Base-by-base conservation (phyloP, 148 eudicot species). In the Heliosperma pusillum region DNA sequence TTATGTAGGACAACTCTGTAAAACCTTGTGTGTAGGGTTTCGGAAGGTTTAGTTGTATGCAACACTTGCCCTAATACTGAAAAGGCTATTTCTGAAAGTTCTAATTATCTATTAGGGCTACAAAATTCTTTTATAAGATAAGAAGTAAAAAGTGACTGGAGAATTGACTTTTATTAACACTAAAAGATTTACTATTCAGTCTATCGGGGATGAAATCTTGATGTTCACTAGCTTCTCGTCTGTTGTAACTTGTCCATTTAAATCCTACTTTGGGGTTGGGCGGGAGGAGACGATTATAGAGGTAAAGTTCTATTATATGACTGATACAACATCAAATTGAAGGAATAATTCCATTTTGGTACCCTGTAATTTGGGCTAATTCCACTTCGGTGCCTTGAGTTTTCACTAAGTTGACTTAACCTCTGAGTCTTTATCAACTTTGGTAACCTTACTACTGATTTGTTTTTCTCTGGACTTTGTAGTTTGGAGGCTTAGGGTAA, bases 201-300 rank as follows among this genome's bases (percentile, higher is more conserved):
- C 9, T 36, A 4, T 10, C 9, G 42, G 9, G 42, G 8, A 21
- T 30, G 1, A n/a, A 66, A 30, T 19, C 47, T 17, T 63, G 15
- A 10, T 33, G 13, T 33, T 2, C 22, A 59, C 21, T 21, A 22
- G 22, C 10, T 36, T 36, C 42, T 36, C 17, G 19, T 40, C n/a
- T n/a, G n/a, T n/a, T n/a, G n/a, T n/a, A n/a, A 17, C 50, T 7
- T 66, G 70, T 36, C 70, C 20, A 36, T 66, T 33, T 66, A 66
- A 33, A 17, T 65, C 69, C 21, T 65, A 30, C 11, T 33, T 47
- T 47, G 8, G 10, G n/a, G 45, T 65, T 19, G 20, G 22, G 47
- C 13, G 13, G 53, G 53, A 47, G 13, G 53, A 12, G 53, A 47
- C 4, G 17, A 12, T 47, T 47, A 47, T 47, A 10, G 53, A 16